Conservation (phyloP, 352 stramenopile species). For the Pythium grandisporangium region DNA sequence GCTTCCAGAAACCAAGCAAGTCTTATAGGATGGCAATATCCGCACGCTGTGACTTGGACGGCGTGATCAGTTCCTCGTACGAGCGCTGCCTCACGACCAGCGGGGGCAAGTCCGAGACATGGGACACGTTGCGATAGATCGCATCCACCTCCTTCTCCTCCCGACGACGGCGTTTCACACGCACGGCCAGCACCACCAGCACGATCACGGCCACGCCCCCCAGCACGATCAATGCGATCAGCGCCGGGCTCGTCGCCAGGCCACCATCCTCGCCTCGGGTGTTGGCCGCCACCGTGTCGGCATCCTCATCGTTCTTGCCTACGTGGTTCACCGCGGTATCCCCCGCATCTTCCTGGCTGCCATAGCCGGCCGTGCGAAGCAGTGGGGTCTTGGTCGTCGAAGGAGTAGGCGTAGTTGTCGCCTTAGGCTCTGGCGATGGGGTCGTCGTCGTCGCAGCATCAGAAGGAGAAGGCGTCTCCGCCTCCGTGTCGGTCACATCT, state of each 20-base stretch:
- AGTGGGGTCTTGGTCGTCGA: constrained; percentile 4
- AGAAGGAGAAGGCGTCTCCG: too few relatives aligned
- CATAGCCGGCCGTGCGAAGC: too few relatives aligned
- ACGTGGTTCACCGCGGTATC: not conserved
- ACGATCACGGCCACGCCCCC: constrained; percentile 13
- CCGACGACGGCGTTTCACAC: constrained; percentile 16
- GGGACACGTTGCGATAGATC: constrained; percentile 8
- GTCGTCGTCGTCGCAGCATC: not conserved
- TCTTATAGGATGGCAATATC: constrained; percentile 14
- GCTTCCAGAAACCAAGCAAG: too few relatives aligned
- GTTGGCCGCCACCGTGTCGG: constrained; percentile 4
- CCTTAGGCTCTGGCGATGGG: constrained; percentile 3
- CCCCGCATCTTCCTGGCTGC: too few relatives aligned
- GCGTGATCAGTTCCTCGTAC: constrained; percentile 18
- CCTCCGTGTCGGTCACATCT: not conserved
- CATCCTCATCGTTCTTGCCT: not conserved
- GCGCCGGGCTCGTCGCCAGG: constrained; percentile 14
- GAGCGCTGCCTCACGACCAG: constrained; percentile 10
- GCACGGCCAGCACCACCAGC: constrained; percentile 14
- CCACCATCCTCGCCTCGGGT: not conserved
- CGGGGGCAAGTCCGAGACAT: constrained; percentile 13
- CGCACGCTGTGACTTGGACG: constrained; percentile 3
- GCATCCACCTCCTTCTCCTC: constrained; percentile 7
- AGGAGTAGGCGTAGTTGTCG: constrained; percentile 1
- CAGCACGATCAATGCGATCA: constrained; percentile 16